A percentile compares a stretch with the other conserved stretches of the same genome.
These are phyloP conservation scores for Pseudogymnoascus sp. DNA, from an alignment of 2,329 filamentous ascomycete genomes.

Conservation along the genomic window DNA sequence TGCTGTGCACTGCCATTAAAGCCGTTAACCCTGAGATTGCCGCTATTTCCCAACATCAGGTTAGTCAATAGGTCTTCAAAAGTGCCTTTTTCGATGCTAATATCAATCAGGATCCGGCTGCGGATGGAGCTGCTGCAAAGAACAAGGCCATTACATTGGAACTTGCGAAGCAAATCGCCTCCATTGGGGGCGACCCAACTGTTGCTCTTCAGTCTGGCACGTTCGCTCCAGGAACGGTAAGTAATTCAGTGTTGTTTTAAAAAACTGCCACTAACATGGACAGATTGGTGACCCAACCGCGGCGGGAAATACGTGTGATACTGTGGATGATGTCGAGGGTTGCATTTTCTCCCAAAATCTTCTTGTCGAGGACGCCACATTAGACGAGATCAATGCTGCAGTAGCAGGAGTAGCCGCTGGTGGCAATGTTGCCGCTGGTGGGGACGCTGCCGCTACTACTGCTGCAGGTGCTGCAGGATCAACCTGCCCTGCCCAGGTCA, in stretches of 20 bases:
- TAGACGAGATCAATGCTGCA: slow-evolving; percentile 44
- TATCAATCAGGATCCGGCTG: slow-evolving; percentile 51
- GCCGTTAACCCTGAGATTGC: slow-evolving; percentile 60
- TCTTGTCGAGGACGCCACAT: slow-evolving; percentile 46
- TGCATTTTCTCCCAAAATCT: slow-evolving; percentile 49
- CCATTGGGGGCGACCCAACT: slow-evolving; percentile 54
- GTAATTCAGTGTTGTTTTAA: slow-evolving; percentile 24
- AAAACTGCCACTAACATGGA: slow-evolving; percentile 14
- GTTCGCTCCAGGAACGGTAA: slow-evolving; percentile 52
- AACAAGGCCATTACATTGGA: slow-evolving; percentile 57
- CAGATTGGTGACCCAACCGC: slow-evolving; percentile 36
- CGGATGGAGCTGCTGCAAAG: slow-evolving; percentile 43
- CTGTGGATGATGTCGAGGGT: slow-evolving; percentile 38
- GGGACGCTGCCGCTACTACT: slow-evolving; percentile 16
- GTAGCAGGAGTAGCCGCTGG: slow-evolving; percentile 31
- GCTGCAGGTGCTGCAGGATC: slow-evolving; percentile 12
- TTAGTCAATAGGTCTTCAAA: neutral
- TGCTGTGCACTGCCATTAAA: slow-evolving; percentile 46
- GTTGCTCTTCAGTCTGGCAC: slow-evolving; percentile 54
- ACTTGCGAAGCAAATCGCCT: slow-evolving; percentile 51
- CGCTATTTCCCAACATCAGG: slow-evolving; percentile 53
- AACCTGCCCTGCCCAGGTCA: neutral
- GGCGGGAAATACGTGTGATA: slow-evolving; percentile 44
- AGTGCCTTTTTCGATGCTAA: neutral
- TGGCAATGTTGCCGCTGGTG: slow-evolving; percentile 7